These are phyloP conservation scores for Moniliella sp. DNA, from an alignment of 1,284 basidiomycete species.

Conservation along the genomic window DNA sequence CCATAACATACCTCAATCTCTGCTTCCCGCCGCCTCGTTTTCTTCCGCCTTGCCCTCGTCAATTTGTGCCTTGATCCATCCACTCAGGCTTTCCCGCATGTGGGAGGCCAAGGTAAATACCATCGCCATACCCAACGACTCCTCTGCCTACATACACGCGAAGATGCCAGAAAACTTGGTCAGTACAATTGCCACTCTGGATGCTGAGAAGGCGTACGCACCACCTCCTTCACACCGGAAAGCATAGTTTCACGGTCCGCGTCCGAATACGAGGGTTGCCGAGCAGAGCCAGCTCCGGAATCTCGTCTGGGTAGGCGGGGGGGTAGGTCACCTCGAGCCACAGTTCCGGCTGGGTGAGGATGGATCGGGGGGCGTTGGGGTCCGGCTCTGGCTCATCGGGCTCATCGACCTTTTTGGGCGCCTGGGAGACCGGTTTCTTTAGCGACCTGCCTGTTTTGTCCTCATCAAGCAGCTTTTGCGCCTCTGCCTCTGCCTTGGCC, in stretches of 20 bases:
- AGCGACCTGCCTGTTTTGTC: no score
- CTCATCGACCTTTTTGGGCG: no score
- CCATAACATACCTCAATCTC: constrained; percentile 63
- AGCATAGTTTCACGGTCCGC: constrained; percentile 50
- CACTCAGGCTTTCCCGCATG: constrained; percentile 55
- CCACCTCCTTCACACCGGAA: constrained; percentile 45
- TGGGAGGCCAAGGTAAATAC: constrained; percentile 78
- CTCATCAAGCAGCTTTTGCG: constrained; percentile 8
- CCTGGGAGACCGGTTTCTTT: no score
- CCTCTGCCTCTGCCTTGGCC: constrained; percentile 2
- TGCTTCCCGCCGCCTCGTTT: constrained; percentile 46
- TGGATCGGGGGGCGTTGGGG: no score
- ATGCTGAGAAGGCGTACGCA: constrained; percentile 37
- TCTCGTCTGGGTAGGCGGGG: constrained; percentile 49
- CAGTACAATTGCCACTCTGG: background rate
- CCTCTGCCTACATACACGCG: constrained; percentile 66
- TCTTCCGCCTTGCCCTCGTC: constrained; percentile 42
- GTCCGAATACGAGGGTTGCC: no score
- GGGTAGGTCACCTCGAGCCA: constrained; percentile 51
- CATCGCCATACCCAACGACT: constrained; percentile 90
- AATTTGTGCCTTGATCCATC: constrained; percentile 37
- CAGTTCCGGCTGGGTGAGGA: no score
- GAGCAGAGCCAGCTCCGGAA: no score
- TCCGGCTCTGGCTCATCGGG: no score
- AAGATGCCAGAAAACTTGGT: no score